Evolutionary conservation across 345 rosid genomes (phyloP), one percentile per base, ranked within the genome.

Genomic region (Eucalyptus sp.): DNA sequence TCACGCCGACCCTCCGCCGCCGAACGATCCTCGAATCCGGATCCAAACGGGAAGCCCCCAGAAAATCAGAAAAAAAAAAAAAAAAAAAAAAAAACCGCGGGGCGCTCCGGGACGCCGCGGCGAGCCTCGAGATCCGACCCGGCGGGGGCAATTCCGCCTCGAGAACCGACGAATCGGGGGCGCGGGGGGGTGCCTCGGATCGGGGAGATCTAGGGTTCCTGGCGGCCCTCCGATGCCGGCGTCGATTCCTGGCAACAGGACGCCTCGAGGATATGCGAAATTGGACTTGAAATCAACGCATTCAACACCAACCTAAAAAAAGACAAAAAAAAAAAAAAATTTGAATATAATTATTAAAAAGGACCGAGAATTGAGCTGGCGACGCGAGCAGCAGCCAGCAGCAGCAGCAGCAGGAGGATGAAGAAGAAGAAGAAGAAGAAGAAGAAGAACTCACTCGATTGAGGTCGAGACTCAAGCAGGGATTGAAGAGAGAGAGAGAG

Each of bases 171-270:
- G 58, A 33, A 91, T 91, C 94, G 86, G 71, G 87, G 33, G 46
- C 37, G 58, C 7, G 18, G 83, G 25, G 88, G 20, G 56, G 56
- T 18, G 22, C 66, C 48, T 86, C 76, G n/a, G 43, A 64, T 66
- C 20, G 85, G 83, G 90, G 86, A 94, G 95, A 94, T 95, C 95
- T 92, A 91, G 92, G 92, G 92, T 71, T 92, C 91, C 71, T 85
- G 64, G 89, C 81, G 90, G 87, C 90, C 90, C 85, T 25, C 87
- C 88, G 87, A 79, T 87, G 87, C 90, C 44, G 90, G 88, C n/a
- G 68, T 49, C 90, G 49, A 44, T 49, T 88, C 66, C 86, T 76
- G 86, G 20, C 62, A 52, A 52, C 8, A 50, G 22, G 86, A 31
- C 89, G 29, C 37, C 52, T 51, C 50, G 41, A 50, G 46, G 41